Base-by-base conservation (phyloP, 176 grass and related monocot species). In the Aechmea fasciata region DNA sequence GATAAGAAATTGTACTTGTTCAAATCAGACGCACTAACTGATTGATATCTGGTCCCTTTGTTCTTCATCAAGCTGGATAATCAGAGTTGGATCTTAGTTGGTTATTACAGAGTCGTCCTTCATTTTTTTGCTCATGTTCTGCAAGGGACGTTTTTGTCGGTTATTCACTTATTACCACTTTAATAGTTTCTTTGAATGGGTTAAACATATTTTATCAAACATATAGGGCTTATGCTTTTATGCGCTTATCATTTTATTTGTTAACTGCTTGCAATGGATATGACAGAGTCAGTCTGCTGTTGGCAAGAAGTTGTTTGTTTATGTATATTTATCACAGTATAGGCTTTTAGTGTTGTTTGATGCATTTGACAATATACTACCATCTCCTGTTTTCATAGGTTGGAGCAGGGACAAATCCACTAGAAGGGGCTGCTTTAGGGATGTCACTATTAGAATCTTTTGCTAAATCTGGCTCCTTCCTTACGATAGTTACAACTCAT, bases 401-500 rank as follows among this genome's bases (percentile, higher is more conserved):
- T 84, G 88, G 88, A 61, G 88, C 88, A 75, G 88, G 88, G 54
- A 91, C 88, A 79, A 91, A 91, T 79, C 88, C 88, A 74, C 88
- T 91, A 65, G 88, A 91, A 84, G 88, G 88, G 63, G 88, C 84
- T 70, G 84, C 88, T 84, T 79, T 91, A 72, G 88, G 88, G 15
- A 84, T 84, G 84, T 91, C 88, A 69, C 75, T 91, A 81, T 83
- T 91, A 76, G 88, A 87, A 70, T 91, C 84, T 82, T 87, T 87
- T 91, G 81, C 84, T 77, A 81, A 84, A 81, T 66, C 69, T 73
- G 77, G 81, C 52, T 91, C 81, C 59, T 91, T 79, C 82, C 72
- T 91, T 49, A 91, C 88, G 62, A 77, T 91, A 76, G 88, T 78
- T 54, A 87, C 84, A 70, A 87, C 88, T 71, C 88, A 91, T 77